Evolutionary conservation across 306 rosid genomes (phyloP).

Genomic region (Prunus dulcis): DNA sequence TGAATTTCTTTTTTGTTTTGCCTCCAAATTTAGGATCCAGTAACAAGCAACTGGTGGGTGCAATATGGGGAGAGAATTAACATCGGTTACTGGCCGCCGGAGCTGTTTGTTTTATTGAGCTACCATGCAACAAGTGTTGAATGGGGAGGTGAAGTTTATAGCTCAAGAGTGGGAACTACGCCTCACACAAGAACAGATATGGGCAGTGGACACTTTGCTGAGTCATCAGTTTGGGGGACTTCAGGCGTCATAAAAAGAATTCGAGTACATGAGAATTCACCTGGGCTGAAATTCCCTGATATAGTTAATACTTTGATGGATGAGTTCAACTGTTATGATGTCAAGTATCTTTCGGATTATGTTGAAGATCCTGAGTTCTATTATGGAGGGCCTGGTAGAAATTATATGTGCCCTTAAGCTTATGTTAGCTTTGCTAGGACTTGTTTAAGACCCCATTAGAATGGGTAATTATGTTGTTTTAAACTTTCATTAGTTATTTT

Average conservation of each 20-base stretch:
- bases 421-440: no score
- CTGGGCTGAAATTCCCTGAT: slow-evolving; percentile 40
- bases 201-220: slow-evolving; percentile 51
- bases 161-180: slow-evolving; percentile 29
- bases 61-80: slow-evolving; percentile 47
- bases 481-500: neutral
- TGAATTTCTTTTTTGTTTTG: neutral
- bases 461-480: no score
- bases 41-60: slow-evolving; percentile 65
- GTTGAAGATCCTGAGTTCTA: slow-evolving; percentile 54
- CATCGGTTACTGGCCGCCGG: slow-evolving; percentile 68
- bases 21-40: slow-evolving; percentile 32
- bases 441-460: neutral
- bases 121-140: slow-evolving; percentile 52
- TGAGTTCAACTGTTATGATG: slow-evolving; percentile 50
- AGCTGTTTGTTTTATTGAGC: slow-evolving; percentile 30
- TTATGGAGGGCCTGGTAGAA: slow-evolving; percentile 71
- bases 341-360: slow-evolving; percentile 26
- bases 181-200: slow-evolving; percentile 65
- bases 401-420: neutral
- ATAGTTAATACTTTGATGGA: slow-evolving; percentile 31
- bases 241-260: slow-evolving; percentile 42
- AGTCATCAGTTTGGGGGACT: no score
- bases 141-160: slow-evolving; percentile 82
- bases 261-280: slow-evolving; percentile 55